Conservation (phyloP, 345 rosid genomes). For the Eucalyptus sp. region DNA sequence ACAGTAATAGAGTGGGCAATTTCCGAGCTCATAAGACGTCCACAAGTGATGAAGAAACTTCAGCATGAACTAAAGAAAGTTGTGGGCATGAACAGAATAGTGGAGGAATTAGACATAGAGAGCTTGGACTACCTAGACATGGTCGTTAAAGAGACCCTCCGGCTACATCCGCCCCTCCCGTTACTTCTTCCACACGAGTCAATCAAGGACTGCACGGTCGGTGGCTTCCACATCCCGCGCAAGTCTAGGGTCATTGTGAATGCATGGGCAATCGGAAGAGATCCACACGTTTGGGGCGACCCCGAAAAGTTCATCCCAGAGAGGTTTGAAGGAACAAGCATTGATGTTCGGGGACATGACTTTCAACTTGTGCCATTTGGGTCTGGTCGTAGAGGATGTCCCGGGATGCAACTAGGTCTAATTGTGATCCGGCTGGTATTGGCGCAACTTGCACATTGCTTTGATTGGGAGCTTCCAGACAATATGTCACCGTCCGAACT, state of each 20-base stretch:
- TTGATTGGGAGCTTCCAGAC: neutral
- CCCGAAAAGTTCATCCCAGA: neutral
- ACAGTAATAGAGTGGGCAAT: slow-evolving; percentile 17
- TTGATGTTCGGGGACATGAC: neutral
- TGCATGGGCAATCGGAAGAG: neutral
- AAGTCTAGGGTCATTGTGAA: neutral
- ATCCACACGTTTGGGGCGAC: neutral
- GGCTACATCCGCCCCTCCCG: neutral
- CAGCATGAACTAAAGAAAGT: slow-evolving; percentile 19
- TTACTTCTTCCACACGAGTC: neutral
- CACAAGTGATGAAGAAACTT: slow-evolving; percentile 13
- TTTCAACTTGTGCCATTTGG: neutral
- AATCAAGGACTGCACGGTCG: neutral
- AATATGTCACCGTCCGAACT: neutral
- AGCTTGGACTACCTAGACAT: neutral
- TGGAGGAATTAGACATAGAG: slow-evolving; percentile 30
- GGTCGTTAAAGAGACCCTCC: neutral
- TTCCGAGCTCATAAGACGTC: slow-evolving; percentile 19
- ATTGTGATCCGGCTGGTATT: neutral
- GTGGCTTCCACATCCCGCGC: neutral
- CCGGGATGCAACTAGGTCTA: neutral
- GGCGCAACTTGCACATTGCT: neutral
- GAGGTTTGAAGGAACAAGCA: neutral
- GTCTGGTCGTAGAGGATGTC: neutral
- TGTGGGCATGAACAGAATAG: slow-evolving; percentile 21